phyloP scores from a whole-genome alignment of 768 basidiomycete genomes.

The Megacollybia marginata region DNA sequence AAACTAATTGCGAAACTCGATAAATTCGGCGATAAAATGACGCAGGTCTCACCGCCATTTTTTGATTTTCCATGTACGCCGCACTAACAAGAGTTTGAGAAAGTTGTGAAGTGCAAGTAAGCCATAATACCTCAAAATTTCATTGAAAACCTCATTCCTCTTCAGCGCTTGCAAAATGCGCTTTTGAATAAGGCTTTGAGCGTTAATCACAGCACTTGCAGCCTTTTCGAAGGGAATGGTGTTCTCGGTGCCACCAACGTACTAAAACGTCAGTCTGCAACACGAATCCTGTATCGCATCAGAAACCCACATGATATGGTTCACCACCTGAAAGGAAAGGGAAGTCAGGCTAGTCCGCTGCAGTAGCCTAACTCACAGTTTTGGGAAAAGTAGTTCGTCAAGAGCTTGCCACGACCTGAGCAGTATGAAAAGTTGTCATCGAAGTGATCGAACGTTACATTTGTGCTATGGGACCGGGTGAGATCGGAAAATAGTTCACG shows the following conservation, averaged over 20 bases:
- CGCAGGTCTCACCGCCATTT: slow-evolving; percentile 57
- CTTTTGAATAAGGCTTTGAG: slow-evolving; percentile 50
- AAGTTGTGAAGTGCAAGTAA: no score
- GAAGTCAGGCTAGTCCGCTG: neutral
- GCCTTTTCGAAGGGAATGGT: slow-evolving; percentile 60
- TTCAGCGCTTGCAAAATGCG: slow-evolving; percentile 43
- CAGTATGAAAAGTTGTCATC: neutral
- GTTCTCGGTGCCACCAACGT: slow-evolving; percentile 69
- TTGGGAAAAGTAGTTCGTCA: slow-evolving; percentile 83
- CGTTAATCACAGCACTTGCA: slow-evolving; percentile 49
- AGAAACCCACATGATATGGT: slow-evolving; percentile 58
- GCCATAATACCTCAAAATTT: slow-evolving; percentile 53
- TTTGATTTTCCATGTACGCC: slow-evolving; percentile 81
- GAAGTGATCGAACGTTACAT: slow-evolving; percentile 30
- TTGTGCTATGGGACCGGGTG: slow-evolving; percentile 45
- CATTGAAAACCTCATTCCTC: slow-evolving; percentile 49
- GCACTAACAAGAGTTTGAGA: slow-evolving; percentile 30
- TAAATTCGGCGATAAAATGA: neutral
- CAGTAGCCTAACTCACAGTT: slow-evolving; percentile 46
- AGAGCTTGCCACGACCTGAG: slow-evolving; percentile 57
- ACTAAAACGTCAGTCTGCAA: slow-evolving; percentile 32
- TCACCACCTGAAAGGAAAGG: slow-evolving; percentile 48
- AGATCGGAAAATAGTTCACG: neutral
- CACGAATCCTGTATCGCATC: no score
- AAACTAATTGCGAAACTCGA: slow-evolving; percentile 36